These are phyloP conservation scores for Didymella pomorum DNA, from an alignment of 2,329 filamentous ascomycete genomes.

Conservation along the genomic window DNA sequence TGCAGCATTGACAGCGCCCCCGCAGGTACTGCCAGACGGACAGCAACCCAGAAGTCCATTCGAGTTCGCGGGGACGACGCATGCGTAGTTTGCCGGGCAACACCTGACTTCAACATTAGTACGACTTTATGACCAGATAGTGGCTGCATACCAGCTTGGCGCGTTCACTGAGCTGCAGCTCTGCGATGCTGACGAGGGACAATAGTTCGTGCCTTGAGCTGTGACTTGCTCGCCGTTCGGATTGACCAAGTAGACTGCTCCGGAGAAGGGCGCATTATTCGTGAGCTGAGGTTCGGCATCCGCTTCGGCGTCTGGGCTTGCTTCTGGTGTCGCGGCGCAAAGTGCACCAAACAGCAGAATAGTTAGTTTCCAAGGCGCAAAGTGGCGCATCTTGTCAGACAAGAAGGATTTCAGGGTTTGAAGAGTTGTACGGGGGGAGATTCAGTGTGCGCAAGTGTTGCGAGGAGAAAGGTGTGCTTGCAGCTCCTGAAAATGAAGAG, in stretches of 20 bases:
- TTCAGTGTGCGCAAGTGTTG: background rate
- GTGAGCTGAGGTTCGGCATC: conserved; percentile 41
- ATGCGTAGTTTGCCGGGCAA: conserved; percentile 48
- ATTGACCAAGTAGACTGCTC: conserved; percentile 51
- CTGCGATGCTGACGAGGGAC: conserved; percentile 47
- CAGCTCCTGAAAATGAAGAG: background rate
- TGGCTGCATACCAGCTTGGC: conserved; percentile 52
- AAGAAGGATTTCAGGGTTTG: background rate
- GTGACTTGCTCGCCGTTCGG: conserved; percentile 45
- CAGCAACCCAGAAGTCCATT: conserved; percentile 51
- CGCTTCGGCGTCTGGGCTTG: conserved; percentile 38
- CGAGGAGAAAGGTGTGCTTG: background rate
- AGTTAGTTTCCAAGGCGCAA: background rate
- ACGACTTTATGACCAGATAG: background rate
- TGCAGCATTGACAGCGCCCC: conserved; percentile 43
- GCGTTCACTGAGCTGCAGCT: conserved; percentile 55
- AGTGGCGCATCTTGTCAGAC: conserved; percentile 4
- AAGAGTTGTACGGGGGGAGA: background rate
- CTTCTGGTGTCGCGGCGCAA: conserved; percentile 35
- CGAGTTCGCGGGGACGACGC: conserved; percentile 42
- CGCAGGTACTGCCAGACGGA: conserved; percentile 46
- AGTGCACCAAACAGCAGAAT: conserved; percentile 13
- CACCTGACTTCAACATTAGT: conserved; percentile 37
- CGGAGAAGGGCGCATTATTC: conserved; percentile 52
- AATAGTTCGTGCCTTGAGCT: conserved; percentile 45